Percentiles rank a stretch among this genome's conserved stretches.
phyloP scores from a whole-genome alignment of 345 rosid species.

The Eucalyptus brandiana region DNA sequence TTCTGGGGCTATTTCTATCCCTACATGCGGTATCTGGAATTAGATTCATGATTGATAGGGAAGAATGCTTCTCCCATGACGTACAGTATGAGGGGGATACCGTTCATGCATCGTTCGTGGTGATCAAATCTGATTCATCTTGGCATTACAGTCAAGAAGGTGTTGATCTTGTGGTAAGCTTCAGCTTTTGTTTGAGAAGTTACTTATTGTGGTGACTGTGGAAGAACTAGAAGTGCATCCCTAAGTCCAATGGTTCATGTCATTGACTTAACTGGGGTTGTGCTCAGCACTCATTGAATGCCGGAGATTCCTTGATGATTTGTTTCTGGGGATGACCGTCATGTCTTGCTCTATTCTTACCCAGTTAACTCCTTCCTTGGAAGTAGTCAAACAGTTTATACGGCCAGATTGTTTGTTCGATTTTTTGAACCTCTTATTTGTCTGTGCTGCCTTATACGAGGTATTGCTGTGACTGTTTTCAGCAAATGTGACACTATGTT shows the following conservation, averaged over 20 bases:
- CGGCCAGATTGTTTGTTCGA: neutral
- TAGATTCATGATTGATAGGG: slow-evolving; percentile 51
- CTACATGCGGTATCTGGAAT: slow-evolving; percentile 25
- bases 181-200: neutral
- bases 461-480: neutral
- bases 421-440: neutral
- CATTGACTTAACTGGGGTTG: neutral
- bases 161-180: slow-evolving; percentile 61
- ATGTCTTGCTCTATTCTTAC: neutral
- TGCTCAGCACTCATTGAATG: neutral
- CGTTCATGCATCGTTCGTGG: slow-evolving; percentile 53
- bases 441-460: neutral
- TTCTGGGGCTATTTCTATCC: slow-evolving; percentile 19
- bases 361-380: neutral
- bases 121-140: slow-evolving; percentile 38
- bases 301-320: neutral
- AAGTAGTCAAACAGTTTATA: neutral
- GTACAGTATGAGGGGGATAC: slow-evolving; percentile 57
- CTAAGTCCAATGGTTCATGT: neutral
- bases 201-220: neutral
- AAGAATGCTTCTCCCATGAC: slow-evolving; percentile 58
- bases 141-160: slow-evolving; percentile 52
- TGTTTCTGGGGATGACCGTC: neutral
- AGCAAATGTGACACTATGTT: neutral
- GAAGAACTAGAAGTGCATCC: neutral